Conservation (phyloP, 2,329 filamentous ascomycete species). For the Colletotrichum trifolii region DNA sequence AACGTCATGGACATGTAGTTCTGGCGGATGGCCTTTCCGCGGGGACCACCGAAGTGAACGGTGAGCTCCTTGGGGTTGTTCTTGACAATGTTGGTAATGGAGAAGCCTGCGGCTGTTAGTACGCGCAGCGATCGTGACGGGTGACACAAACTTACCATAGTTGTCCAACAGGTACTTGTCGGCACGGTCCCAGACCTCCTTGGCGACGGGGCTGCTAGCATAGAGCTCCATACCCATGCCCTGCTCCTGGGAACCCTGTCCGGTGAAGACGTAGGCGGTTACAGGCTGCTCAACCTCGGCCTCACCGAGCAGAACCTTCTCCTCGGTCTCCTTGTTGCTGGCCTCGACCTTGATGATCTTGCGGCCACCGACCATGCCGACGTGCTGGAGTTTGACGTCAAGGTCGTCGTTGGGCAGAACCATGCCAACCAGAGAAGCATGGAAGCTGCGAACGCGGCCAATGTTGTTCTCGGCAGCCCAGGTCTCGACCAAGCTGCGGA, state of each 20-base stretch:
- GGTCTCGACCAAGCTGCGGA: constrained; percentile 95
- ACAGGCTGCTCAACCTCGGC: constrained; percentile 98
- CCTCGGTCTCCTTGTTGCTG: constrained; percentile 93
- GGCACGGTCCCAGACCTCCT: constrained; percentile 97
- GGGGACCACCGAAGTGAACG: constrained; percentile 95
- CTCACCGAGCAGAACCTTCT: constrained; percentile 94
- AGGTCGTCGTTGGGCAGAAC: constrained; percentile 96
- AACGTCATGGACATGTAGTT: constrained; percentile 99
- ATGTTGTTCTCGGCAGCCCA: constrained; percentile 99
- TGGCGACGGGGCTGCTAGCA: constrained; percentile 89
- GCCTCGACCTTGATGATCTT: constrained; percentile 99
- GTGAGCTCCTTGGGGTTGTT: constrained; percentile 99
- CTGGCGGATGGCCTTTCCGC: constrained; percentile 95
- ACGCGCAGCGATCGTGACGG: background rate
- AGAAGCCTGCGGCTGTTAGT: constrained; percentile 72
- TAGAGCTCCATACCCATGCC: constrained; percentile 99
- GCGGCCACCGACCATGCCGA: constrained; percentile 96
- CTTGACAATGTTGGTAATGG: constrained; percentile 98
- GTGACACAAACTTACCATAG: constrained; percentile 76
- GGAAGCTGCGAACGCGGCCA: constrained; percentile 96
- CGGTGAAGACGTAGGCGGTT: constrained; percentile 97
- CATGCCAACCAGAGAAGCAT: constrained; percentile 97
- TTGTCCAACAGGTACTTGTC: constrained; percentile 99
- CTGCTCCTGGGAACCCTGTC: constrained; percentile 97
- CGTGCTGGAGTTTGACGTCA: constrained; percentile 93